phyloP scores from a whole-genome alignment of 139 green algal genomes.

The Mychonastes homosphaera region DNA sequence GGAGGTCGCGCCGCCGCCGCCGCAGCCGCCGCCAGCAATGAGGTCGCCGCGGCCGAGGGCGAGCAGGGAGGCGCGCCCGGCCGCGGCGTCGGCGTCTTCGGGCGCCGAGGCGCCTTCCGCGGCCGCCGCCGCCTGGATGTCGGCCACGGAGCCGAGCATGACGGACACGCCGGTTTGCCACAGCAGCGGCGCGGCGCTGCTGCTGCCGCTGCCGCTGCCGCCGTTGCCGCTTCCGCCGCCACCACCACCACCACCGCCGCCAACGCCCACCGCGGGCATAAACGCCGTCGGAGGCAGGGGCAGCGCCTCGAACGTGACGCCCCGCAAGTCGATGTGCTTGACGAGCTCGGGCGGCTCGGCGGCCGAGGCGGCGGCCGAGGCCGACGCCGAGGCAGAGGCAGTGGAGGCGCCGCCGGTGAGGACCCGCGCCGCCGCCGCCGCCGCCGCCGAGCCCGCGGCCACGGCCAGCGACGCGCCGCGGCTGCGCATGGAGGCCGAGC shows the following conservation, averaged over 20 bases:
- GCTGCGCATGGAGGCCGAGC: too few relatives aligned
- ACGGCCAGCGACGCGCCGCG: not conserved
- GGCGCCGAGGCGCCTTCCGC: too few relatives aligned
- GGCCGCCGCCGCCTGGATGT: too few relatives aligned
- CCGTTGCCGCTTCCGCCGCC: not conserved
- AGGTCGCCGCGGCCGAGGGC: too few relatives aligned
- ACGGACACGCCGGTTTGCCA: not conserved
- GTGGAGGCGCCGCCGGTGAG: too few relatives aligned
- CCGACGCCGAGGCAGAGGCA: too few relatives aligned
- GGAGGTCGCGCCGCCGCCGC: too few relatives aligned
- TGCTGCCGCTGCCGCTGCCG: not conserved
- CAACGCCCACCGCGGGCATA: not conserved
- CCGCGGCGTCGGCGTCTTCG: too few relatives aligned
- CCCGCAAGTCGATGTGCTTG: conserved; percentile 30
- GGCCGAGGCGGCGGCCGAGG: too few relatives aligned
- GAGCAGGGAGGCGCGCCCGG: too few relatives aligned
- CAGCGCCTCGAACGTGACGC: conserved; percentile 39
- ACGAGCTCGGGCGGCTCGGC: conserved; percentile 11
- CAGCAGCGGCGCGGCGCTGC: not conserved
- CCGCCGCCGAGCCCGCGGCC: not conserved
- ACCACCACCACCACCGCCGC: not conserved
- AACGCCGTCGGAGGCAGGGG: conserved; percentile 9
- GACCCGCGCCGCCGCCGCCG: not conserved
- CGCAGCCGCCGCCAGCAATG: too few relatives aligned
- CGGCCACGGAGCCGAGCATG: not conserved